Percentiles rank a stretch among this genome's conserved stretches.
These are phyloP conservation scores for Kwoniella mangroviensis DNA, from an alignment of 768 basidiomycete species.

Conservation along the genomic window DNA sequence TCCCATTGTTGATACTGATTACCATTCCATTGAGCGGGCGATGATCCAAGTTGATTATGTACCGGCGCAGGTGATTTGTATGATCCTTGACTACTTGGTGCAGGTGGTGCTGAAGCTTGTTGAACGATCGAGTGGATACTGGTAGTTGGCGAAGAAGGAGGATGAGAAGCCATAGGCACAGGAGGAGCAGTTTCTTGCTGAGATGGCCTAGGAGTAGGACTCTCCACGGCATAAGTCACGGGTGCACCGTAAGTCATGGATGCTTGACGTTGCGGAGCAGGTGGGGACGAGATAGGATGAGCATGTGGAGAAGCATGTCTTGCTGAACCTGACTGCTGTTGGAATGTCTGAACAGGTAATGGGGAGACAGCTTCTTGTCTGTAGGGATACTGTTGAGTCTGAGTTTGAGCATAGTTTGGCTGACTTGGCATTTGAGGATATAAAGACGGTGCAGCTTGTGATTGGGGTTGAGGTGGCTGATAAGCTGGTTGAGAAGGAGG, in stretches of 20 bases:
- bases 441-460: conserved; percentile 28
- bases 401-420: conserved; percentile 37
- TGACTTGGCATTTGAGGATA: conserved; percentile 50
- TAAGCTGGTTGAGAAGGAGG: conserved; percentile 18
- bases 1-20: conserved; percentile 17
- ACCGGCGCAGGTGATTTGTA: conserved; percentile 15
- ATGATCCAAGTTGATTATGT: conserved; percentile 2
- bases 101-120: conserved; percentile 18
- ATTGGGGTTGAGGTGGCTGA: conserved; percentile 29
- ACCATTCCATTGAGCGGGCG: conserved; percentile 3
- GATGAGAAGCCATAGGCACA: conserved; percentile 17
- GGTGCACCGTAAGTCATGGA: conserved; percentile 29
- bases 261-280: conserved; percentile 23
- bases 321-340: conserved; percentile 28
- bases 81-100: conserved; percentile 17
- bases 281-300: conserved; percentile 24
- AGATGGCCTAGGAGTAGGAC: neutral
- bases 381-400: conserved; percentile 26
- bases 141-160: conserved; percentile 16
- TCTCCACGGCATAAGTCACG: neutral
- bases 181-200: conserved; percentile 13
- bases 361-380: conserved; percentile 14
- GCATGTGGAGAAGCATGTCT: conserved; percentile 33
- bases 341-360: neutral
- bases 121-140: conserved; percentile 6